A percentile compares a stretch with the other conserved stretches of the same genome.
Conservation (phyloP, 2,329 filamentous ascomycete species). For the Helicocarpus griseus region DNA sequence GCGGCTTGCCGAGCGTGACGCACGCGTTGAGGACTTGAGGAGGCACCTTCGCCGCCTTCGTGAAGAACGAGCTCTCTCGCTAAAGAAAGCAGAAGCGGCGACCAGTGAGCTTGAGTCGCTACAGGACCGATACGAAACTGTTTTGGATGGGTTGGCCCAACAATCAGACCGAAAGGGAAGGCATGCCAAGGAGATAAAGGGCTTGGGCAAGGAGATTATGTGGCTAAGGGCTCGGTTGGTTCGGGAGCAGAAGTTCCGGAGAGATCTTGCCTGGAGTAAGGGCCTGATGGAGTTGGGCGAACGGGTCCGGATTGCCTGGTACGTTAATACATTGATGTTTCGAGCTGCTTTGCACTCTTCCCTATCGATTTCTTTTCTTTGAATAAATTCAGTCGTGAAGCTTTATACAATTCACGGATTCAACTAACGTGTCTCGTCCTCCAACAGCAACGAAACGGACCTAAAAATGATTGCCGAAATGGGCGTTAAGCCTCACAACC, state of each 20-base stretch:
- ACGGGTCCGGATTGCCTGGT: conserved; percentile 59
- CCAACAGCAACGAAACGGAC: conserved; percentile 76
- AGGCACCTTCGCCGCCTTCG: conserved; percentile 55
- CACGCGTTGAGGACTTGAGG: conserved; percentile 47
- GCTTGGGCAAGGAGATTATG: conserved; percentile 79
- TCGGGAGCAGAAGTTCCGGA: conserved; percentile 70
- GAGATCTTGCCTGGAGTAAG: conserved; percentile 79
- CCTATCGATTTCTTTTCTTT: no score
- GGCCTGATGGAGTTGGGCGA: conserved; percentile 76
- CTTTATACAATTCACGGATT: no score
- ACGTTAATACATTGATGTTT: conserved; percentile 35
- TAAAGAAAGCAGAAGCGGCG: conserved; percentile 31
- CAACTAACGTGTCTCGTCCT: conserved; percentile 2
- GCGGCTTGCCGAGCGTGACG: conserved; percentile 59
- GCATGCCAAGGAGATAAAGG: conserved; percentile 60
- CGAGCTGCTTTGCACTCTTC: background rate
- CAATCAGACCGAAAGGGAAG: conserved; percentile 33
- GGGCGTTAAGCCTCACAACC: conserved; percentile 48
- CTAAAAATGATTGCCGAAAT: conserved; percentile 77
- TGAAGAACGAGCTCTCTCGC: conserved; percentile 35
- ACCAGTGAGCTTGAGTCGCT: conserved; percentile 36
- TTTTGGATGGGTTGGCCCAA: conserved; percentile 34
- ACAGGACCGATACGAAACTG: conserved; percentile 55
- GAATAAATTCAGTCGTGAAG: no score
- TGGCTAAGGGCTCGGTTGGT: conserved; percentile 76